Evolutionary conservation across 306 rosid genomes (phyloP), one percentile per base, ranked within the genome.

Genomic region (Prunus mume): DNA sequence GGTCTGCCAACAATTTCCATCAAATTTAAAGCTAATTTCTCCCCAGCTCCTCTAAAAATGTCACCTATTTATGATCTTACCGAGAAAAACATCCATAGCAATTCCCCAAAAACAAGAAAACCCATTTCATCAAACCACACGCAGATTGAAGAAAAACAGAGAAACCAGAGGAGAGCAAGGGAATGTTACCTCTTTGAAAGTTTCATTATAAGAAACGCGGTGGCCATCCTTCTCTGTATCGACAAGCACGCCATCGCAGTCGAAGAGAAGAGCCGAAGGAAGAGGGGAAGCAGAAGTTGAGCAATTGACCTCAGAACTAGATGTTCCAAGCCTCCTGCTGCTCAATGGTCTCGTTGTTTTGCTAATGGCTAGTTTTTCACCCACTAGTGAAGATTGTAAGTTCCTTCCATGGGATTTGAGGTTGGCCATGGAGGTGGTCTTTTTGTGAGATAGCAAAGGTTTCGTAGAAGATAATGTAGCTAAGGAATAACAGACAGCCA

Each of bases 221-320:
- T 92, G 99, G 10, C 99, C 99, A 68, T 95, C 97, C 76, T 95
- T 95, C 90, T 95, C 99, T 0, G 97, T 95, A 66, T 95, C 99
- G 0, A 95, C 99, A 20, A 95, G 97, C 69, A 95, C 99, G 8
- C 99, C 99, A 56, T 95, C 99, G 74, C 99, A 95, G 71, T 95
- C 99, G 63, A 95, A 95, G 10, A 95, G 86, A 83, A 95, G 97
- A 68, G 97, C 99, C 1, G 97, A 78, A 18, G 97, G 97, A 78
- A 88, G 88, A 52, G 96, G 15, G 15, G 52, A 77, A 75, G 89
- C 79, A 20, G 96, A 81, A 25, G 91, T 89, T 30, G 88, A 78
- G 72, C 92, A 92, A 82, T 72, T 76, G 84, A 88, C 74, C 66
- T 83, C 85, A n/a, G 74, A 72, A 52, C 5, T 52, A 52, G 60